phyloP scores from a whole-genome alignment of 2,329 filamentous ascomycete species.

The Diaporthe destruens region DNA sequence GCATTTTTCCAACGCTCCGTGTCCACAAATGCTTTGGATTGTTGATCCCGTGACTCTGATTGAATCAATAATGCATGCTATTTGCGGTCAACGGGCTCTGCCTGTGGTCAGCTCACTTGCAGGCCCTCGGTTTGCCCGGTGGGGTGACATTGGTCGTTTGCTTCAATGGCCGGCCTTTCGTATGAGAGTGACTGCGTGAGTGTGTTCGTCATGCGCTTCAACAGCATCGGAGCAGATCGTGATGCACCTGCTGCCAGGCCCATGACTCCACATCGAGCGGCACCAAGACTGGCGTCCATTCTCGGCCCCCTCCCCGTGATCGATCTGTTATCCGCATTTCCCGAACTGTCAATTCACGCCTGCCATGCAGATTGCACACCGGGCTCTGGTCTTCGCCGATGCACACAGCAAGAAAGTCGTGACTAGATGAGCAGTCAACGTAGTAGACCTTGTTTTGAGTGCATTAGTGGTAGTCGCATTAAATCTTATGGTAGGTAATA shows the following conservation, averaged over 20 bases:
- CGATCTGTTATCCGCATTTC: too few species aligned
- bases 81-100: not conserved
- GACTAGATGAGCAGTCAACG: not conserved
- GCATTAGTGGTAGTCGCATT: conserved; percentile 3
- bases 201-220: too few species aligned
- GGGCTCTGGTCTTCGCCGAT: not conserved
- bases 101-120: not conserved
- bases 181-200: not conserved
- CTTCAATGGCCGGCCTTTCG: too few species aligned
- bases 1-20: not conserved
- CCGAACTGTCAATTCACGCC: not conserved
- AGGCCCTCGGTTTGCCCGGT: not conserved
- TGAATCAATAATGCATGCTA: not conserved
- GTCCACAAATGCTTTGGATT: too few species aligned
- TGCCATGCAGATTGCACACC: not conserved
- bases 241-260: too few species aligned
- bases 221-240: too few species aligned
- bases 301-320: not conserved
- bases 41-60: not conserved
- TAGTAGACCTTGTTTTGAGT: not conserved
- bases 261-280: too few species aligned
- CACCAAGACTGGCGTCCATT: too few species aligned
- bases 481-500: conserved; percentile 9
- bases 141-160: too few species aligned
- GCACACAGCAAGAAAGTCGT: not conserved